Percentiles rank a stretch among this genome's conserved stretches.
Evolutionary conservation across 2,329 filamentous ascomycete genomes (phyloP).

Genomic region (Simplicillium sp.): DNA sequence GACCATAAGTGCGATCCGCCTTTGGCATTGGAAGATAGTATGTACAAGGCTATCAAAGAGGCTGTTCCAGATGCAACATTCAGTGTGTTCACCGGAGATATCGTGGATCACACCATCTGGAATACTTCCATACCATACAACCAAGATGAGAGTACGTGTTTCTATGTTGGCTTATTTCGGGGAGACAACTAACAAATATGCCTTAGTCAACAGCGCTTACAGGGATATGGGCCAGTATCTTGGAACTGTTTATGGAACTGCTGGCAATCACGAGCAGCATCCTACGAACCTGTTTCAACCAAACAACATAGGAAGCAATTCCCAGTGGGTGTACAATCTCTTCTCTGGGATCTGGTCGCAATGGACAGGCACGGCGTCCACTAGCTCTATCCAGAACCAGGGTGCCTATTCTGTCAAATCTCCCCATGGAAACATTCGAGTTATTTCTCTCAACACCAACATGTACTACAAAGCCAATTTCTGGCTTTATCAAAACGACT

Average conservation of each 20-base stretch:
- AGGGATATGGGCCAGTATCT: constrained; percentile 30
- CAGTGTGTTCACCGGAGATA: constrained; percentile 50
- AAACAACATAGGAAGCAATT: constrained; percentile 23
- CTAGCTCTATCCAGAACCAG: constrained; percentile 23
- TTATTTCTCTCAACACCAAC: constrained; percentile 53
- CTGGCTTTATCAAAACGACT: constrained; percentile 40
- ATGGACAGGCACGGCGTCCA: constrained; percentile 30
- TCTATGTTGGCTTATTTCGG: not conserved
- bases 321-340: constrained; percentile 43
- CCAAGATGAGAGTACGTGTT: constrained; percentile 16
- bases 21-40: constrained; percentile 39
- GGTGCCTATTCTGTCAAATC: constrained; percentile 41
- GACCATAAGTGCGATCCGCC: constrained; percentile 45
- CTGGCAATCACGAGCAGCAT: constrained; percentile 48
- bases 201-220: constrained; percentile 38
- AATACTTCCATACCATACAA: constrained; percentile 27
- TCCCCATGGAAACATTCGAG: constrained; percentile 35
- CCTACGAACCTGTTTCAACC: constrained; percentile 43
- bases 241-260: constrained; percentile 38
- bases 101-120: constrained; percentile 44
- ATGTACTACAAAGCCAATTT: constrained; percentile 51
- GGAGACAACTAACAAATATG: not conserved
- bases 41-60: constrained; percentile 40
- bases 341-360: constrained; percentile 34
- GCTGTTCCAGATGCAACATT: constrained; percentile 38